These are phyloP conservation scores for Didymella exigua DNA, from an alignment of 2,329 filamentous ascomycete species.

Conservation along the genomic window DNA sequence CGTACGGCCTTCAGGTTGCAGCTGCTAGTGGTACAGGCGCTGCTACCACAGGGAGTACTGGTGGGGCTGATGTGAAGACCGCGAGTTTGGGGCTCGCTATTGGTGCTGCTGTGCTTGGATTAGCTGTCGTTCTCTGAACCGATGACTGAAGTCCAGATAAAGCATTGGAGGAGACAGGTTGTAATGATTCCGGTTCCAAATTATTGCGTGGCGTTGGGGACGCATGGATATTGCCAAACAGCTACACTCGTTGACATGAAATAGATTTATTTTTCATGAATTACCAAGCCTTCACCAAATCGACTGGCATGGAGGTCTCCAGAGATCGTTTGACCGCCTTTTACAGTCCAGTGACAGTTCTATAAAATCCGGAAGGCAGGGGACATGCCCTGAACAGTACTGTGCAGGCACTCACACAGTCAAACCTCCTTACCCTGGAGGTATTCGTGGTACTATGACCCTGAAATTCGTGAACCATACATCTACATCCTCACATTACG, in stretches of 20 bases:
- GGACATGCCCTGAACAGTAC: neutral
- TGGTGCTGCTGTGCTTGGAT: conserved; percentile 30
- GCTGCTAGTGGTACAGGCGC: conserved; percentile 26
- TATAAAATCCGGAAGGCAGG: neutral
- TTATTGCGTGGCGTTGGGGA: neutral
- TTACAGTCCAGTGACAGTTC: neutral
- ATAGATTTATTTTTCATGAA: neutral
- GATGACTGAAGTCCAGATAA: no score
- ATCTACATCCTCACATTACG: no score
- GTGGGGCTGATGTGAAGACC: conserved; percentile 21
- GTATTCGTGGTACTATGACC: no score
- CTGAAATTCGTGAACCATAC: no score
- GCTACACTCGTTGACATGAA: conserved; percentile 3
- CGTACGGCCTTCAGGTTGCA: conserved; percentile 43
- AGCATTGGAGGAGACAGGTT: neutral
- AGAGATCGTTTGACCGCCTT: neutral
- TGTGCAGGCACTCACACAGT: neutral
- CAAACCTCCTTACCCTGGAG: no score
- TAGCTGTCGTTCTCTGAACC: conserved; percentile 31
- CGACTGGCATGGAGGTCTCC: neutral
- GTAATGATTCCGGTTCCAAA: neutral
- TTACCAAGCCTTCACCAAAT: neutral
- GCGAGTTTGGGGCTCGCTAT: conserved; percentile 27
- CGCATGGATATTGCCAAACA: neutral
- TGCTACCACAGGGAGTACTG: conserved; percentile 14